Base-by-base conservation (phyloP, 1,284 basidiomycete genomes). In the Microbotryum saponariae region DNA sequence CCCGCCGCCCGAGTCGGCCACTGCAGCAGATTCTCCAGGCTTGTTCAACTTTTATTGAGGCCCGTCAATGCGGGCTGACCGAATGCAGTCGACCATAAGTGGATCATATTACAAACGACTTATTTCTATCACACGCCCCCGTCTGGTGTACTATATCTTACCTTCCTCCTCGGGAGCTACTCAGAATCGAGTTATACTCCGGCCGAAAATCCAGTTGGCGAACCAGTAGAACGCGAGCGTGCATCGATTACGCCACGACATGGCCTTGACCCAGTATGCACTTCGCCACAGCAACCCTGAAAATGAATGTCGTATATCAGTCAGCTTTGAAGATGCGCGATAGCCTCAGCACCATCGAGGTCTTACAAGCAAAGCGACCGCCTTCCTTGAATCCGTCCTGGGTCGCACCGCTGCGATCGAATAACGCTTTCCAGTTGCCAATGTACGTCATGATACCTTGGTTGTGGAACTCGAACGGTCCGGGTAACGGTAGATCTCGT, bases 361-460 rank as follows among this genome's bases (percentile, higher is more conserved):
- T 33, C 54, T 18, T 33, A 53, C 51, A 60, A 69, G 60, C 74
- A 63, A 73, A 33, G 68, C 68, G 23, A n/a, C 50, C 56, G 44
- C 82, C 71, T 83, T 85, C 48, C 79, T 85, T 80, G 58, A 82
- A 81, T 8, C 81, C 82, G 6, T 78, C 77, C 56, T 81, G 79
- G 42, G 78, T 77, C 2, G 79, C 76, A 50, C 81, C 78, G 44
- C 82, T 78, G 73, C 89, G 83, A 71, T 89, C 89, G 20, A 90
- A 82, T 12, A 88, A 33, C 3, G 74, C 83, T 49, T 61, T 82
- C 81, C 85, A 87, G 68, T 85, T 81, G 27, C 90, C 89, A 45
- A 91, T 79, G 73, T 89, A 89, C 9, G 90, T 88, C 74, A 93
- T 78, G 65, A 83, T 86, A 9, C 90, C 89, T 56, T 79, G 79